Conservation (phyloP, 805 yeast genomes). For the Starmerella roubikii region DNA sequence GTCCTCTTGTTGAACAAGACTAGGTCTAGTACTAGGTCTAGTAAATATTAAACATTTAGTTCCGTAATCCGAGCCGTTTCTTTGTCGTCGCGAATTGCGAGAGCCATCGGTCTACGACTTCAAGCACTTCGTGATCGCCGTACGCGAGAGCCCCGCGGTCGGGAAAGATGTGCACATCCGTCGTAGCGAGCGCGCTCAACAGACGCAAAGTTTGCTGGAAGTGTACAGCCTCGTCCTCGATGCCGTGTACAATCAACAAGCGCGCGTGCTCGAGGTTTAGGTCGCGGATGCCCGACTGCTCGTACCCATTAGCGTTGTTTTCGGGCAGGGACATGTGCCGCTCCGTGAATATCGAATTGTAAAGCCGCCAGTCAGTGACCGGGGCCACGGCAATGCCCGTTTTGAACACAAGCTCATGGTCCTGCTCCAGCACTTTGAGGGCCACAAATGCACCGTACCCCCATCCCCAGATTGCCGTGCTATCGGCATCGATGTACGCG, state of each 20-base stretch:
- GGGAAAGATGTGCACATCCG: constrained; percentile 77
- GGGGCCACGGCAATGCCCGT: constrained; percentile 97
- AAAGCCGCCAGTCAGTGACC: constrained; percentile 84
- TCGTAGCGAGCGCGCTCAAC: constrained; percentile 72
- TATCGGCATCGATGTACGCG: constrained; percentile 49
- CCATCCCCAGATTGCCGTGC: constrained; percentile 95
- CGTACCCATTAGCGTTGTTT: constrained; percentile 51
- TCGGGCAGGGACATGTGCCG: constrained; percentile 81
- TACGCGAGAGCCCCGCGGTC: constrained; percentile 61
- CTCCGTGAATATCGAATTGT: constrained; percentile 90
- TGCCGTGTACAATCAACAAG: constrained; percentile 84
- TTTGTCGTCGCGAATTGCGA: no score
- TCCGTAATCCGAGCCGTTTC: no score
- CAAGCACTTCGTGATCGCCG: background rate
- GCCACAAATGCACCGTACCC: constrained; percentile 94
- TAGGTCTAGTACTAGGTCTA: no score
- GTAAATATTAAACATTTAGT: no score
- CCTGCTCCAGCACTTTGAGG: constrained; percentile 73
- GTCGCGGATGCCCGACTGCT: constrained; percentile 40
- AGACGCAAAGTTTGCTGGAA: constrained; percentile 75
- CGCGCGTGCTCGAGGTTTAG: constrained; percentile 43
- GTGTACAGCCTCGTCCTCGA: constrained; percentile 96
- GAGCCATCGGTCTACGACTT: no score
- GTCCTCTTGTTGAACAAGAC: no score
- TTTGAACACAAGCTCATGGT: constrained; percentile 60